These are phyloP conservation scores for Calonectria pteridis DNA, from an alignment of 2,329 filamentous ascomycete species.

Conservation along the genomic window DNA sequence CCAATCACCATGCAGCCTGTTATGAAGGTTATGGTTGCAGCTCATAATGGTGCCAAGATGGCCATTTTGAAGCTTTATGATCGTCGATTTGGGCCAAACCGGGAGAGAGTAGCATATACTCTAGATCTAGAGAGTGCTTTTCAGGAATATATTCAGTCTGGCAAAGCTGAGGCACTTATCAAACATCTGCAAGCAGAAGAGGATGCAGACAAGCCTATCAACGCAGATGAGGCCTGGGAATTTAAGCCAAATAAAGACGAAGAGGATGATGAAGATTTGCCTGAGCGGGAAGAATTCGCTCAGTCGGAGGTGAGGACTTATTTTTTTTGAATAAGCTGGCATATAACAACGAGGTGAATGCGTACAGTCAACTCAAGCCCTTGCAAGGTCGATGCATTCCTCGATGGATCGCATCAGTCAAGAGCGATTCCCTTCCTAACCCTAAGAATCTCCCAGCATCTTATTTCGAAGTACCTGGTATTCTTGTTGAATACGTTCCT, in stretches of 20 bases:
- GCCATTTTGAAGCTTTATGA: not conserved
- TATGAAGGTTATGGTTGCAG: not conserved
- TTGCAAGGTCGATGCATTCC: conserved; percentile 3
- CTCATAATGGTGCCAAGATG: not conserved
- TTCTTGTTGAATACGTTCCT: conserved; percentile 3
- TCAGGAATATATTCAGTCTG: not conserved
- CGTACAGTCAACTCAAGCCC: not conserved
- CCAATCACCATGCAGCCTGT: not conserved
- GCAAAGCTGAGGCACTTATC: not conserved
- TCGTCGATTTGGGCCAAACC: not conserved
- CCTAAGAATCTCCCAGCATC: not conserved
- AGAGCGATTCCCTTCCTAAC: not conserved
- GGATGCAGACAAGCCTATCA: not conserved
- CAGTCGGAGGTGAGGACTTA: not conserved
- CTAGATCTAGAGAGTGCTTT: not conserved
- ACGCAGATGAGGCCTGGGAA: not conserved
- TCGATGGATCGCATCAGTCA: not conserved
- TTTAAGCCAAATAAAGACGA: not conserved
- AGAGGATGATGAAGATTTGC: not conserved
- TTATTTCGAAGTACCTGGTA: conserved; percentile 1
- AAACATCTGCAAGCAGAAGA: not conserved
- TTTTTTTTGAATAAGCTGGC: not conserved
- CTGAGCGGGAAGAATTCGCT: not conserved
- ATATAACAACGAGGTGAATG: not conserved
- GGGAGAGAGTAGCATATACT: not conserved